Evolutionary conservation across 2,329 filamentous ascomycete genomes (phyloP), one percentile per base, ranked within the genome.

Genomic region (Lachnellula willkommii): DNA sequence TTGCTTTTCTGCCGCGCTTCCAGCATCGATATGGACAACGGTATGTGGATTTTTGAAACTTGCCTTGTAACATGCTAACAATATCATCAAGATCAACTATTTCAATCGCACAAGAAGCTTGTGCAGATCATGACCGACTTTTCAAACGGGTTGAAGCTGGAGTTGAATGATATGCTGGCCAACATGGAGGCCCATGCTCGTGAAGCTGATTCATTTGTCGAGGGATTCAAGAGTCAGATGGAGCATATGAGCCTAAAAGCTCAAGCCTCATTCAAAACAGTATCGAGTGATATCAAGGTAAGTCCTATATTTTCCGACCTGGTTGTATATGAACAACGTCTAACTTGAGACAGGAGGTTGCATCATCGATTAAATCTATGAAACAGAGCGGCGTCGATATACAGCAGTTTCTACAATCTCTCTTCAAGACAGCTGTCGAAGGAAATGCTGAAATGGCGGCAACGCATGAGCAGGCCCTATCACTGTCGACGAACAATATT

Each of bases 1-100:
- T 72, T 82, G 45, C 70, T 82, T 17, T 81, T 87, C 62, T 88
- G 85, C 60, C 78, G 84, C 59, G 82, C 82, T 28, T 78, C 80
- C 43, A 77, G 83, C 39, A 71, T 76, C 43, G 79, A 83, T 52
- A 75, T 80, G 14, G 82, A 86, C 55, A 81, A 80, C 65, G 78
- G 77, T 71, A 68, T 55, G 62, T 39, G 17, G 7, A 5, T 32
- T 36, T 42, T 22, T n/a, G 14, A 14, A 14, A 2, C 5, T 37
- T 50, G 5, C 2, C 32, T 1, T 28, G 24, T 28, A 17, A 17
- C 8, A 37, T 50, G 36, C 63, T 69, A 49, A 68, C 32, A 15
- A 17, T 1, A 47, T 45, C 6, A 12, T 51, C 4, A 40, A 69
- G 68, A 70, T 48, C 65, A 70, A 46, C 53, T 65, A 50, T 65